Evolutionary conservation across 179 eudicot species (phyloP), one percentile per base, ranked within the genome.

Genomic region (Beta lomatogona): DNA sequence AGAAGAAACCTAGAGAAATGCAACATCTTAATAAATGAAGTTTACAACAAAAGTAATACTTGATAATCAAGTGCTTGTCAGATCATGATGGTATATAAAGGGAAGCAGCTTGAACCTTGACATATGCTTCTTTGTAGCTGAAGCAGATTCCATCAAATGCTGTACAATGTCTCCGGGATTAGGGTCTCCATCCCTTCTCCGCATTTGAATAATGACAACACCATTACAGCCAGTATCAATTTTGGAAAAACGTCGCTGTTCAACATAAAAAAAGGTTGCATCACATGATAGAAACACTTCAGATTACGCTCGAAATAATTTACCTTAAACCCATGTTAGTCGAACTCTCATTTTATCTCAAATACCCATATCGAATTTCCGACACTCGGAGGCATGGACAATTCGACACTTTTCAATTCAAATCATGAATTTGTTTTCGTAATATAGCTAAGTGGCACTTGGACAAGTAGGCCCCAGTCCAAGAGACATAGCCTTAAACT

Each of bases 191-290:
- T 89, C 93, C 86, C 86, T 88, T 83, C 83, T 93, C 67, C 88
- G 88, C 98, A 96, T 96, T 82, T 88, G 94, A 52, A 96, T 80
- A 73, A 96, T 90, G 50, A 94, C 90, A 83, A 96, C 96, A 54
- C 99, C 99, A 79, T 96, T 96, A 84, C 99, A 96, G 73, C 99
- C 99, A 8, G 99, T 84, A 82, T 96, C 99, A 48, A 92, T 92
- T 79, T 87, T 87, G 86, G 75, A 82, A 81, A 96, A 96, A 60
- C 90, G 98, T 82, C 97, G 91, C 99, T 96, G 93, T 85, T 61
- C 85, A 85, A 78, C 45, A 83, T 36, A 25, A 78, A 72, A 25
- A 12, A 1, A 57, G 53, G 48, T 74, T 76, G 67, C 41, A 77
- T 8, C 16, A 57, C 53, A 54, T 41, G 54, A 14, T 12, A 75